A percentile compares a stretch with the other conserved stretches of the same genome.
phyloP scores from a whole-genome alignment of 257 asterid species.

The Ligustrum vulgare region DNA sequence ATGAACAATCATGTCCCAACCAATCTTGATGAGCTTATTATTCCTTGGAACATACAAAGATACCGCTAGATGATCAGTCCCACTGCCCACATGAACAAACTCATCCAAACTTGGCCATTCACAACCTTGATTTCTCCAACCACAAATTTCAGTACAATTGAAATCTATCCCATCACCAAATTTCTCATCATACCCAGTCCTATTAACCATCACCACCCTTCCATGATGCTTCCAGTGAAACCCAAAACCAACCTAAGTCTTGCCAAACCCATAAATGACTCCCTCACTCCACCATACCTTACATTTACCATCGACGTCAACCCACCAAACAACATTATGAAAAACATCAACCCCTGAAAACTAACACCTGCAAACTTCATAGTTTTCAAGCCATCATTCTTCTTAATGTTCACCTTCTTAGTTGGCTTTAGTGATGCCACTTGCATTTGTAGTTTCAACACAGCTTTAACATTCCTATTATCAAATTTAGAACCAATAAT shows the following conservation, averaged over 20 bases:
- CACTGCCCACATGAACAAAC: conserved; percentile 40
- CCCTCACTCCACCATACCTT: conserved; percentile 66
- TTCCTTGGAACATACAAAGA: conserved; percentile 78
- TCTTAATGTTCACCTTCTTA: conserved; percentile 68
- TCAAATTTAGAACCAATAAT: too few relatives aligned
- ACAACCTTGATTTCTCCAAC: conserved; percentile 31
- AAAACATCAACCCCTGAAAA: conserved; percentile 77
- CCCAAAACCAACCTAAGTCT: conserved; percentile 39
- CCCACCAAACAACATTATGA: conserved; percentile 77
- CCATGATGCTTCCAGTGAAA: conserved; percentile 53
- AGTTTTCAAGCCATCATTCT: conserved; percentile 64
- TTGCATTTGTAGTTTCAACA: conserved; percentile 68
- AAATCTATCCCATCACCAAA: conserved; percentile 38
- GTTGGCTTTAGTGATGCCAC: conserved; percentile 48
- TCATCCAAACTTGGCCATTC: conserved; percentile 40
- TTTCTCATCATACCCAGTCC: conserved; percentile 44
- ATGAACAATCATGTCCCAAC: conserved; percentile 69
- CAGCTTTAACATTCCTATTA: too few relatives aligned
- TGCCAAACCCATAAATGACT: conserved; percentile 51
- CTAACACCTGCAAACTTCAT: conserved; percentile 93
- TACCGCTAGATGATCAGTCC: conserved; percentile 62
- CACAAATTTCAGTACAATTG: conserved; percentile 30
- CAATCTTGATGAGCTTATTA: conserved; percentile 73
- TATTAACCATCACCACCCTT: conserved; percentile 68
- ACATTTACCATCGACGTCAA: conserved; percentile 79